Base-by-base conservation (phyloP, 768 basidiomycete species). In the Lentinula aciculospora region DNA sequence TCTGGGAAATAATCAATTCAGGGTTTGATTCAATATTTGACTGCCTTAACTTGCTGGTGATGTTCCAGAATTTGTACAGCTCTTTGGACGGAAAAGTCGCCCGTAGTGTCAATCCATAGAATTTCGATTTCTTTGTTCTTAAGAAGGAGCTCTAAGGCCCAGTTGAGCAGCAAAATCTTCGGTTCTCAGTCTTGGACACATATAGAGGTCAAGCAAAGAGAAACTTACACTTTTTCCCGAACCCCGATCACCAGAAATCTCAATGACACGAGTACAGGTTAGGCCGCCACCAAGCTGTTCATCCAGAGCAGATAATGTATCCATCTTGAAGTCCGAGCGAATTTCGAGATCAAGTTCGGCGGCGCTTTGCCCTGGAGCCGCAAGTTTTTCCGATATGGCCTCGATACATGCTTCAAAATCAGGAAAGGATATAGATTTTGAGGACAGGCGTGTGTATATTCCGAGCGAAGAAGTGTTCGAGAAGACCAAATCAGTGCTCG, bases 101-200 rank as follows among this genome's bases (percentile, higher is more conserved):
- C 87, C 0, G 76, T 77, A 9, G 85, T 86, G 63, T 92, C 89
- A 46, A 92, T 77, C 90, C 90, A 92, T 4, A 83, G 65, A 1
- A 76, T 81, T 50, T 66, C 73, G 2, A 74, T 67, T n/a, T 74
- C 62, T 19, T 61, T 57, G 53, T 72, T 49, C 17, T 65, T 58
- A 2, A 70, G 66, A 3, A 92, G 77, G 64, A 83, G 76, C 19
- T 77, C 75, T 21, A 89, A 68, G 37, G 81, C 74, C 15, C 86
- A 68, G 54, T 88, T 83, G 34, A 86, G 66, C 1, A 81, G 82
- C 5, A 92, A 71, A 13, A 76, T 73, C 90, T 91, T 63, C n/a
- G 19, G 48, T 45, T 25, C 37, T 4, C 17, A 44, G 9, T 21
- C 17, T 2, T 19, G 13, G 12, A 44, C 17, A n/a, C 2, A 25